A percentile compares a stretch with the other conserved stretches of the same genome.
These are phyloP conservation scores for Penicillium lagena DNA, from an alignment of 495 filamentous ascomycete species.

Conservation along the genomic window DNA sequence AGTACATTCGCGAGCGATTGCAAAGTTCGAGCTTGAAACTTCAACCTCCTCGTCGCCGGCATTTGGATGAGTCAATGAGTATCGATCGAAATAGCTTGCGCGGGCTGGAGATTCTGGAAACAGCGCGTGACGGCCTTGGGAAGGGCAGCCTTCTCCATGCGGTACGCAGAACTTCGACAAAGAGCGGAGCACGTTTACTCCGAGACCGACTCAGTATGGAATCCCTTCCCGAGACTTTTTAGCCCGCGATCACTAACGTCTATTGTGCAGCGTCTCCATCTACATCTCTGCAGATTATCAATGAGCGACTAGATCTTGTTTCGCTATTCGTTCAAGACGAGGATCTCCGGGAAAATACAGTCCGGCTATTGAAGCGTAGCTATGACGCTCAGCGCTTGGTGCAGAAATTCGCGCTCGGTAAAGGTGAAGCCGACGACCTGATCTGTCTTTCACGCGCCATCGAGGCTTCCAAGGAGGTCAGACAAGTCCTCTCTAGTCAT, in stretches of 20 bases:
- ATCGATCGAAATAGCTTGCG: constrained; percentile 90
- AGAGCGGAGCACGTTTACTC: constrained; percentile 78
- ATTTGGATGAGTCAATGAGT: constrained; percentile 68
- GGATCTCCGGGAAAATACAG: constrained; percentile 59
- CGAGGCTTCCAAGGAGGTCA: constrained; percentile 66
- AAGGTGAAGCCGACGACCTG: constrained; percentile 92
- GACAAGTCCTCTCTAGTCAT: constrained; percentile 33
- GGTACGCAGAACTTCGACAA: constrained; percentile 82
- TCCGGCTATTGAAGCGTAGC: constrained; percentile 61
- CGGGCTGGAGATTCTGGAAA: constrained; percentile 81
- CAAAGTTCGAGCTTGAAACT: constrained; percentile 77
- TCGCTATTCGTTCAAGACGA: constrained; percentile 58
- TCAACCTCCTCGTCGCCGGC: constrained; percentile 70
- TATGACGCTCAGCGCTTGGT: constrained; percentile 85
- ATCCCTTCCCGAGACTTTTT: neutral
- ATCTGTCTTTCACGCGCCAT: constrained; percentile 77
- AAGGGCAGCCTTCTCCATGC: constrained; percentile 85
- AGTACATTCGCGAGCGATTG: constrained; percentile 75
- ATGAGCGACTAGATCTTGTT: constrained; percentile 76
- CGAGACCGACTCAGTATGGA: constrained; percentile 70
- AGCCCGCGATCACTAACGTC: constrained; percentile 4
- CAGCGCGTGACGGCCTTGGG: constrained; percentile 64
- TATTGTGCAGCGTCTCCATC: constrained; percentile 61
- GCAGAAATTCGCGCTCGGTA: constrained; percentile 85
- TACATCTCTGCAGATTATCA: constrained; percentile 73